Percentiles rank a stretch among this genome's conserved stretches.
These are phyloP conservation scores for Lentinula novae-zelandiae DNA, from an alignment of 1,284 basidiomycete species.

Conservation along the genomic window DNA sequence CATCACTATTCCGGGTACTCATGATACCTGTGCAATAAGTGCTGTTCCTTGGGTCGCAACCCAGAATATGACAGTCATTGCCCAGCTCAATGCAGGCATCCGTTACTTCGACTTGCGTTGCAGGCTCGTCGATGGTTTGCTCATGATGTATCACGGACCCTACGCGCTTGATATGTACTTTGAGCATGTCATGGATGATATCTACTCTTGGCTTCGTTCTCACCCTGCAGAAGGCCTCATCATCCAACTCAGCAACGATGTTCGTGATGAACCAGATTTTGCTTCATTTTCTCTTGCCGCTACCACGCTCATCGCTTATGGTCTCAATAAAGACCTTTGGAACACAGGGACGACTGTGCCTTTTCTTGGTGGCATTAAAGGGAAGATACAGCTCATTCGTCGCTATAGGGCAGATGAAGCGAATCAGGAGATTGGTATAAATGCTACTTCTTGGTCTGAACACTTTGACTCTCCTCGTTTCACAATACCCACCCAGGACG, in stretches of 20 bases:
- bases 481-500: no score
- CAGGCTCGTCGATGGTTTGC: neutral
- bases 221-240: neutral
- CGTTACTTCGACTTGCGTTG: neutral
- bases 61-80: neutral
- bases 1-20: neutral
- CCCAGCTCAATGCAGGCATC: neutral
- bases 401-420: neutral
- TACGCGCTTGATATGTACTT: neutral
- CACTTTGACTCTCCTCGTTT: neutral
- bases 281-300: no score
- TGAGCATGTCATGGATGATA: neutral
- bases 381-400: neutral
- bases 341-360: neutral
- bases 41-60: neutral
- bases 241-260: neutral
- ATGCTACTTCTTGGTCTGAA: neutral
- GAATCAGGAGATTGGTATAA: neutral
- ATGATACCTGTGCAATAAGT: neutral
- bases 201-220: neutral
- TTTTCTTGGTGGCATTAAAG: neutral
- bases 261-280: neutral
- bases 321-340: neutral
- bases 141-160: neutral
- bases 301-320: neutral